Conservation (phyloP, 176 grass and related monocot species). For the Pontederia paniculata region DNA sequence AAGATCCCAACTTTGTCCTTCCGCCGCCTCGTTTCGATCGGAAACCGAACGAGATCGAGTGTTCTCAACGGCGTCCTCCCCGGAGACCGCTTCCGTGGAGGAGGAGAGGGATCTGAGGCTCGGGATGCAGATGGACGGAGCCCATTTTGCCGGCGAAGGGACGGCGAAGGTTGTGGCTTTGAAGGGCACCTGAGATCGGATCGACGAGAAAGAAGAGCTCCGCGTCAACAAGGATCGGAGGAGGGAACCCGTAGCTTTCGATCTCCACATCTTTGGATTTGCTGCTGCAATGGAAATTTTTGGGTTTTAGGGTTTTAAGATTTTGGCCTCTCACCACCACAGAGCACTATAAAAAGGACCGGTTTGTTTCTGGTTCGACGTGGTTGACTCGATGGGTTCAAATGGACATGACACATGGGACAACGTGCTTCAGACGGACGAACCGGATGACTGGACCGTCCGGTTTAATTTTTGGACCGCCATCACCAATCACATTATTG, state of each 20-base stretch:
- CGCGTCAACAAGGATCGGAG: conserved; percentile 33
- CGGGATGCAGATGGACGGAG: conserved; percentile 19
- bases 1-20: background rate
- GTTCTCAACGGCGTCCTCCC: conserved; percentile 26
- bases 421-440: too few species aligned
- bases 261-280: conserved; percentile 49
- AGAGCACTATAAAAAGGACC: too few species aligned
- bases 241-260: conserved; percentile 52
- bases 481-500: too few species aligned
- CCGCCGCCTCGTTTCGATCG: background rate
- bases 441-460: too few species aligned
- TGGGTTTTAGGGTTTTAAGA: too few species aligned
- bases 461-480: too few species aligned
- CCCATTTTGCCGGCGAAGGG: conserved; percentile 12
- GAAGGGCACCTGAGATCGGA: conserved; percentile 8
- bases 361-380: too few species aligned
- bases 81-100: conserved; percentile 27
- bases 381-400: too few species aligned
- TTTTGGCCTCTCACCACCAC: too few species aligned
- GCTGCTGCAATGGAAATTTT: too few species aligned
- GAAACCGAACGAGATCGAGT: background rate
- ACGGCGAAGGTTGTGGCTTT: conserved; percentile 7
- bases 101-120: conserved; percentile 45
- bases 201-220: background rate
- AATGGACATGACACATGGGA: too few species aligned